Percentiles rank a stretch among this genome's conserved stretches.
phyloP scores from a whole-genome alignment of 2,329 filamentous ascomycete species.

The Stagonosporopsis rhizophila region DNA sequence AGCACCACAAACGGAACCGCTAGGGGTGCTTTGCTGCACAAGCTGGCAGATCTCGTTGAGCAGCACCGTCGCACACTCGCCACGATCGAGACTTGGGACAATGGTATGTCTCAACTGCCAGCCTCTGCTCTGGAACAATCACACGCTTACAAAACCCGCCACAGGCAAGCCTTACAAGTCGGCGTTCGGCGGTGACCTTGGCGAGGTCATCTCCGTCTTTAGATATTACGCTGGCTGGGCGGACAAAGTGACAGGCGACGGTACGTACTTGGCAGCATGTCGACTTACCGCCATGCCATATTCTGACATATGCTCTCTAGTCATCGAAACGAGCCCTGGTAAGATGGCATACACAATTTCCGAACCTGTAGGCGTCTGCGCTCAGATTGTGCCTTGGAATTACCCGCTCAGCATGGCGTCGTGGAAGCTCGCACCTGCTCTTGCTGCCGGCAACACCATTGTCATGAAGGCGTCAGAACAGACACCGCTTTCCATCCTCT shows the following conservation, averaged over 20 bases:
- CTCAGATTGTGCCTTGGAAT: background rate
- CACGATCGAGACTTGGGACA: background rate
- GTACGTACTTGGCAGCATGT: no score
- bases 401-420: background rate
- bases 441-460: background rate
- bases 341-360: no score
- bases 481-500: background rate
- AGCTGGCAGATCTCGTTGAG: background rate
- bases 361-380: background rate
- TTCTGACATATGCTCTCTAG: no score
- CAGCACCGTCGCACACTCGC: background rate
- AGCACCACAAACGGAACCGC: no score
- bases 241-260: no score
- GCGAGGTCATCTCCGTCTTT: background rate
- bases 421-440: background rate
- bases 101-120: no score
- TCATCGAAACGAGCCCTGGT: no score
- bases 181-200: background rate
- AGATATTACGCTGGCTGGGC: background rate
- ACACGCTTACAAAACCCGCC: no score
- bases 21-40: background rate
- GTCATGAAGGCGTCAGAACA: background rate
- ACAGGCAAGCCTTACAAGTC: background rate
- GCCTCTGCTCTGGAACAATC: no score
- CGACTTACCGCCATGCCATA: no score